Evolutionary conservation across 495 filamentous ascomycete genomes (phyloP), one percentile per base, ranked within the genome.

Genomic region (Aspergillus sclerotiicarbonarius): DNA sequence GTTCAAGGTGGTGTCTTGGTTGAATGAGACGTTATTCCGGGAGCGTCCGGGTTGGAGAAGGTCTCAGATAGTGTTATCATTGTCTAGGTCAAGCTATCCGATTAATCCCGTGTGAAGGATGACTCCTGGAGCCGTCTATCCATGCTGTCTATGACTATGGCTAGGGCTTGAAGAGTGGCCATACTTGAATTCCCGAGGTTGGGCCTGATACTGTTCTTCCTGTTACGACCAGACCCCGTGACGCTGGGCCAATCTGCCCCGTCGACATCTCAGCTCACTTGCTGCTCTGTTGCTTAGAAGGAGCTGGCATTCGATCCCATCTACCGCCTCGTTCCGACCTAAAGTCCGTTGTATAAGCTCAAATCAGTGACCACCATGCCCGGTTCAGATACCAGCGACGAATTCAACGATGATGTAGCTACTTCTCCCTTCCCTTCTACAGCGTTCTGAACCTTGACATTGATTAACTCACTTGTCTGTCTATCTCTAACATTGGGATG

Each of bases 381-480:
- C 57, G 76, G 62, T 25, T 83, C 82, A 4, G 75, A 78, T 13
- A 64, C 72, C 35, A 79, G 76, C 45, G 80, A 84, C 46, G 83
- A 83, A n/a, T 78, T 77, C 48, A 75, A 79, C 43, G 81, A 78
- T 33, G 78, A 86, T 70, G 82, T 83, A 71, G 51, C 65, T 41
- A 19, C 7, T 29, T 33, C 48, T 37, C 25, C 53, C 35, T 20
- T 20, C 18, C 8, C 25, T 16, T 19, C 35, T 48, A 30, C 16
- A 12, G 25, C 32, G 20, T 51, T 35, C 9, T 44, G 32, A 30
- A 45, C 57, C 9, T 16, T 30, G 15, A n/a, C 46, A 56, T 32
- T 52, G 25, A 56, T 45, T 19, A 53, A 29, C 13, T 20, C 12
- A 12, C 13, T 7, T 21, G 16, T 18, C 31, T 21, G 8, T 54